Evolutionary conservation across 192 early-diverging fungal species (phyloP).

Genomic region (Entomortierella chlamydospora): DNA sequence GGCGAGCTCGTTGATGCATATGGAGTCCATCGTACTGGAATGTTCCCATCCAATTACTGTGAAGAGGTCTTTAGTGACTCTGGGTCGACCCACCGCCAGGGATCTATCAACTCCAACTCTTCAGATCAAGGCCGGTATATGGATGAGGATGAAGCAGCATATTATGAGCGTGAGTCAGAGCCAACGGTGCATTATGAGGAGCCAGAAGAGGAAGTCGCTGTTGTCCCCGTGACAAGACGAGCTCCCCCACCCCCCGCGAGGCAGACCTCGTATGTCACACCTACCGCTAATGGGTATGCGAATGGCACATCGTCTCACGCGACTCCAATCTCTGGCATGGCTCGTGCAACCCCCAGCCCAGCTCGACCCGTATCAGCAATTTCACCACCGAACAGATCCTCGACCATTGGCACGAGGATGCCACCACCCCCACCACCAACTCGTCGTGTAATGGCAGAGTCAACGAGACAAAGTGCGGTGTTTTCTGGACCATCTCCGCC

Average conservation of each 20-base stretch:
- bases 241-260: constrained; percentile 48
- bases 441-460: constrained; percentile 25
- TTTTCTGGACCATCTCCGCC: constrained; percentile 15
- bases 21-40: constrained; percentile 73
- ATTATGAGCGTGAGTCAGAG: constrained; percentile 47
- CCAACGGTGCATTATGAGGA: constrained; percentile 44
- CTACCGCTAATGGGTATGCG: constrained; percentile 7
- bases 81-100: constrained; percentile 39
- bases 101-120: constrained; percentile 26
- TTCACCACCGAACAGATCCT: constrained; percentile 14
- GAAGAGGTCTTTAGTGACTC: constrained; percentile 64
- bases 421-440: constrained; percentile 53
- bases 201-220: constrained; percentile 35
- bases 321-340: constrained; percentile 15
- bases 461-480: constrained; percentile 48
- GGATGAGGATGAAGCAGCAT: constrained; percentile 55
- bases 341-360: constrained; percentile 32
- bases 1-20: constrained; percentile 80
- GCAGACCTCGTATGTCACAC: constrained; percentile 39
- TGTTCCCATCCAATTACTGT: constrained; percentile 96
- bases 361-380: constrained; percentile 19
- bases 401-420: constrained; percentile 48
- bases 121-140: constrained; percentile 47
- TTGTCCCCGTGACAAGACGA: constrained; percentile 27
- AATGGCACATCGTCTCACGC: too few species aligned